Evolutionary conservation across 2,329 filamentous ascomycete species (phyloP).

Genomic region (Claviceps spartinae): DNA sequence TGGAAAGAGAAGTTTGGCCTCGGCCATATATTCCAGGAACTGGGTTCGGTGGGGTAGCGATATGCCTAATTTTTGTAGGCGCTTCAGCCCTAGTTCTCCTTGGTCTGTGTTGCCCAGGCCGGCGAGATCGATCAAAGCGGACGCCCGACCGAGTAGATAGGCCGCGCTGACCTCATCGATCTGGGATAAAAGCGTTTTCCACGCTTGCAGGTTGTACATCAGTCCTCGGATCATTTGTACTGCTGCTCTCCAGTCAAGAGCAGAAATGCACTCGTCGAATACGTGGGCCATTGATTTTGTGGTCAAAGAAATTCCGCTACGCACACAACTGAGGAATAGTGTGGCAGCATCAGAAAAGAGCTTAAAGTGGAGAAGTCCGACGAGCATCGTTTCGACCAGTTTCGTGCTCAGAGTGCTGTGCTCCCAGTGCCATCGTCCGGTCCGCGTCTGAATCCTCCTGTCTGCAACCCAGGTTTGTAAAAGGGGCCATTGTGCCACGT

Average conservation of each 20-base stretch:
- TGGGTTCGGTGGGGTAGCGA: conserved; percentile 9
- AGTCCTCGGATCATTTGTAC: conserved; percentile 19
- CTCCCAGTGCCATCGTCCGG: conserved; percentile 25
- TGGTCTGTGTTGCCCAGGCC: conserved; percentile 12
- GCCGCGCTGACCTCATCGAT: conserved; percentile 9
- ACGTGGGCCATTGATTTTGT: conserved; percentile 21
- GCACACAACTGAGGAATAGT: conserved; percentile 27
- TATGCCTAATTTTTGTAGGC: conserved; percentile 15
- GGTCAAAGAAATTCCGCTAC: conserved; percentile 20
- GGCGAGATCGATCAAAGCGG: conserved; percentile 23
- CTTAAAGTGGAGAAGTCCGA: conserved; percentile 34
- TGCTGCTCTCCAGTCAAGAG: conserved; percentile 26
- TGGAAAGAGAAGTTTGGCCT: conserved; percentile 7
- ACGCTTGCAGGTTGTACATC: conserved; percentile 12
- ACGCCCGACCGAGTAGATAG: conserved; percentile 19
- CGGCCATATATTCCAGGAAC: conserved; percentile 13
- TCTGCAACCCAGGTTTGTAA: conserved; percentile 18
- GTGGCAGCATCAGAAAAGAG: conserved; percentile 29
- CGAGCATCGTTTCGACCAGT: conserved; percentile 32
- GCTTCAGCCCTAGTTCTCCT: conserved; percentile 4
- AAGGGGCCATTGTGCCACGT: conserved; percentile 14
- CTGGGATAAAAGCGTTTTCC: conserved; percentile 13
- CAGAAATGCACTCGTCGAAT: conserved; percentile 27
- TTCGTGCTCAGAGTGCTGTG: conserved; percentile 24
- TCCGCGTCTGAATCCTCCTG: conserved; percentile 12